phyloP scores from a whole-genome alignment of 768 basidiomycete genomes.

The Austroboletus eburneus region DNA sequence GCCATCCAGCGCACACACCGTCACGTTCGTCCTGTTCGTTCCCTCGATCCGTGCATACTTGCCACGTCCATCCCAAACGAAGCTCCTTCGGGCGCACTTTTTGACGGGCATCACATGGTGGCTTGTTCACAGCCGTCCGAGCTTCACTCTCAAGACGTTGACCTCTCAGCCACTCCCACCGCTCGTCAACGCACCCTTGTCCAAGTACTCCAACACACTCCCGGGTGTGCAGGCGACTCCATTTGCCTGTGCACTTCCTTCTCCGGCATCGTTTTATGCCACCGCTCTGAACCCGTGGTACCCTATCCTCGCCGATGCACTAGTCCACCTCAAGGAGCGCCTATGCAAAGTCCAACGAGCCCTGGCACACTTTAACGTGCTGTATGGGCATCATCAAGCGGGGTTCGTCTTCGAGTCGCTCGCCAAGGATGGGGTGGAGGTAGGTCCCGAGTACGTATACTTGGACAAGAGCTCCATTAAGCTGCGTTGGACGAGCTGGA shows the following conservation, averaged over 20 bases:
- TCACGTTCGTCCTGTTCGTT: slow-evolving; percentile 66
- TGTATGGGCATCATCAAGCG: slow-evolving; percentile 41
- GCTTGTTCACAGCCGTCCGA: slow-evolving; percentile 52
- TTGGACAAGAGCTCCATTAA: slow-evolving; percentile 39
- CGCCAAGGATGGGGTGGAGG: slow-evolving; percentile 23
- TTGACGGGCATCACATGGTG: slow-evolving; percentile 48
- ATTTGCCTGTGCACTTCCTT: slow-evolving; percentile 24
- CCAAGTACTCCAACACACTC: slow-evolving; percentile 22
- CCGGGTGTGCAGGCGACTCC: slow-evolving; percentile 21
- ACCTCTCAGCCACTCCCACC: slow-evolving; percentile 31
- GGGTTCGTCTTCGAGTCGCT: slow-evolving; percentile 31
- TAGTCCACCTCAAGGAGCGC: slow-evolving; percentile 60
- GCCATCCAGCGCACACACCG: slow-evolving; percentile 55
- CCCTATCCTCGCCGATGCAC: slow-evolving; percentile 46
- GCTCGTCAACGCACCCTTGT: slow-evolving; percentile 13
- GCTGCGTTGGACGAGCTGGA: slow-evolving; percentile 23
- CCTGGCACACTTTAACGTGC: slow-evolving; percentile 40
- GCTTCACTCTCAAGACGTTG: slow-evolving; percentile 48
- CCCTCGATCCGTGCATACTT: slow-evolving; percentile 45
- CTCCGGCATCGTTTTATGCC: slow-evolving; percentile 32
- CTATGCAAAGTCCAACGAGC: slow-evolving; percentile 47
- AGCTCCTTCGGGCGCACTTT: slow-evolving; percentile 60
- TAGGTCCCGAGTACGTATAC: slow-evolving; percentile 43
- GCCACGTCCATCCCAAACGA: slow-evolving; percentile 53
- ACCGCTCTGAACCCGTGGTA: slow-evolving; percentile 56